Conservation (phyloP, 192 early-diverging fungal genomes). For the Coemansia sp. region DNA sequence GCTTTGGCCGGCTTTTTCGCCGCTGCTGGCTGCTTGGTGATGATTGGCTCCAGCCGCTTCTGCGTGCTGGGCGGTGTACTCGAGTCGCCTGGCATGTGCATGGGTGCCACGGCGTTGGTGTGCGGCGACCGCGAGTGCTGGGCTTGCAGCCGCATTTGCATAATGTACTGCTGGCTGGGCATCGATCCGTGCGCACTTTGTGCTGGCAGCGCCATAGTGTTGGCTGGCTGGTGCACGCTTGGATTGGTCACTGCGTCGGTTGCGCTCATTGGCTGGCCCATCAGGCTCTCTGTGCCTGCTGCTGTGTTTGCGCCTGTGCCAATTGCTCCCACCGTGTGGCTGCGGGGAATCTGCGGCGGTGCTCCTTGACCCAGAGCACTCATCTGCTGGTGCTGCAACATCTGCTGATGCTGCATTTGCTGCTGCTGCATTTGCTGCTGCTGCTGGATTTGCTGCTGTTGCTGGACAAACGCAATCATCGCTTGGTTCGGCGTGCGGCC, state of each 20-base stretch:
- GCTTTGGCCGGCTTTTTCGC: conserved; percentile 30
- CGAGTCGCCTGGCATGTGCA: background rate
- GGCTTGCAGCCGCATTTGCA: conserved; percentile 15
- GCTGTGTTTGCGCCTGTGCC: background rate
- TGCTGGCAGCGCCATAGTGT: background rate
- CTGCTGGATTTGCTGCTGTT: conserved; percentile 20
- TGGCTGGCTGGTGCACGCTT: background rate
- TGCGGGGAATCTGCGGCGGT: conserved; percentile 1
- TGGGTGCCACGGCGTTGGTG: conserved; percentile 1
- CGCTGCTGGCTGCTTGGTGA: background rate
- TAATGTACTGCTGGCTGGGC: conserved; percentile 19
- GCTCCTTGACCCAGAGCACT: background rate
- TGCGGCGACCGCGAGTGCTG: conserved; percentile 10
- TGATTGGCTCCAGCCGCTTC: background rate
- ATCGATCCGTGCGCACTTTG: conserved; percentile 6
- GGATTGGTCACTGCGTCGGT: background rate
- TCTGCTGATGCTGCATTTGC: conserved; percentile 14
- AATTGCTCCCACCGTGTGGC: background rate
- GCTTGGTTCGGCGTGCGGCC: conserved; percentile 5
- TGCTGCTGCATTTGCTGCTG: conserved; percentile 14
- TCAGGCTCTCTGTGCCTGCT: background rate
- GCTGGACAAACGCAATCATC: conserved; percentile 31
- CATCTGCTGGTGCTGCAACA: conserved; percentile 11
- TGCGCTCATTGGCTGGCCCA: background rate
- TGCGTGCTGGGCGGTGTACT: background rate